Conservation (phyloP, 805 yeast genomes). For the Candida michaelii region DNA sequence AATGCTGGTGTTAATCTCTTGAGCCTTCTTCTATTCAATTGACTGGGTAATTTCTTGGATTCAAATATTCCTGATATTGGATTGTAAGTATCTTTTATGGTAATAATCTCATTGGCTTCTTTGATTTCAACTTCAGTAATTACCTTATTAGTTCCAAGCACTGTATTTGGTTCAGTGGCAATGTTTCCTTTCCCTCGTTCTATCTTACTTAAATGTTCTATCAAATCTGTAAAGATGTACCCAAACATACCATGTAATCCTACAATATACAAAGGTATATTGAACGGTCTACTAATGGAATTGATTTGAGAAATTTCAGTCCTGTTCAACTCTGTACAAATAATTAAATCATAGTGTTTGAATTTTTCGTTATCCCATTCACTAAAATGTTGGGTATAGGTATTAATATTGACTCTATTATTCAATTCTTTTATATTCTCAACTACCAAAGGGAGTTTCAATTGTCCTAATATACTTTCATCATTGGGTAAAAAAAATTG, state of each 20-base stretch:
- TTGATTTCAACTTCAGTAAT: slow-evolving; percentile 33
- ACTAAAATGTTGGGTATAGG: slow-evolving; percentile 33
- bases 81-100: slow-evolving; percentile 36
- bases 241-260: slow-evolving; percentile 82
- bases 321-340: slow-evolving; percentile 65
- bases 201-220: slow-evolving; percentile 56
- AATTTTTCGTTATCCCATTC: slow-evolving; percentile 26
- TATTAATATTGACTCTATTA: slow-evolving; percentile 65
- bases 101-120: slow-evolving; percentile 42
- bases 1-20: slow-evolving; percentile 54
- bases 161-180: slow-evolving; percentile 42
- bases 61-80: slow-evolving; percentile 35
- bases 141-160: slow-evolving; percentile 46
- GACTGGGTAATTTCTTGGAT: slow-evolving; percentile 39
- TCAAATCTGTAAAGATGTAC: slow-evolving; percentile 75
- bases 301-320: slow-evolving; percentile 50
- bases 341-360: slow-evolving; percentile 61
- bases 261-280: slow-evolving; percentile 66
- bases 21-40: slow-evolving; percentile 43
- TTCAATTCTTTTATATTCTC: slow-evolving; percentile 70
- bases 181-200: slow-evolving; percentile 51
- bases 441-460: slow-evolving; percentile 54
- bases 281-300: slow-evolving; percentile 50
- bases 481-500: slow-evolving; percentile 70
- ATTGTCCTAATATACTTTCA: slow-evolving; percentile 53